Evolutionary conservation across 2,329 filamentous ascomycete species (phyloP), one percentile per base, ranked within the genome.

Genomic region (Aureobasidium sp.): DNA sequence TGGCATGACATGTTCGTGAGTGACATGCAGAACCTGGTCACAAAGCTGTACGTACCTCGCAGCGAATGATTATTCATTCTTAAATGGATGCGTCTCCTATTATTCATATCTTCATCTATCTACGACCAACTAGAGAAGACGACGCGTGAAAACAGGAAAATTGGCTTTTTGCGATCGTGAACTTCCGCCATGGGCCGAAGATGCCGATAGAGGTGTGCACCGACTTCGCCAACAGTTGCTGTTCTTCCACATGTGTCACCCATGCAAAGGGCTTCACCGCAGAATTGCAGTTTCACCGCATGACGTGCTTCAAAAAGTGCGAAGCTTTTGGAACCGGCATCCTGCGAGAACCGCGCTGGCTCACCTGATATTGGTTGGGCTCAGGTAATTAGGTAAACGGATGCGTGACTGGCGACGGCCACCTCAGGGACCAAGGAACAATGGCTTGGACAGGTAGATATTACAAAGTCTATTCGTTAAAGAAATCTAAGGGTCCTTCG

Each of bases 381-480:
- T 57, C 36, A 12, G 20, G 7, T 29, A 27, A 45, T 45, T 22
- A n/a, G 5, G n/a, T 37, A 8, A 17, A 36, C 11, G 9, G 3
- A 48, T 6, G 11, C 5, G 15, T 34, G n/a, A 31, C 15, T 22
- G 25, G 17, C 8, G 41, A 27, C 49, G 49, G 27, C 17, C 22
- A 17, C 11, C 48, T 37, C 31, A 56, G 25, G 27, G 25, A 45
- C 36, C 39, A 17, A 45, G 29, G 29, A 34, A 57, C 27, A 34
- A 20, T 25, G 20, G 27, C 17, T 45, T 15, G 12, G 45, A 9
- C 14, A 22, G 37, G 14, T 25, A 17, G 20, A 17, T 34, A 57
- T 57, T 45, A 57, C 25, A 45, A 57, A 45, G 53, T 57, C 41
- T 57, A 57, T 57, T 44, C 12, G 12, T 31, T 15, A 20, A 20